Conservation (phyloP, 805 yeast species). For the Pichia rugopelliculosa region DNA sequence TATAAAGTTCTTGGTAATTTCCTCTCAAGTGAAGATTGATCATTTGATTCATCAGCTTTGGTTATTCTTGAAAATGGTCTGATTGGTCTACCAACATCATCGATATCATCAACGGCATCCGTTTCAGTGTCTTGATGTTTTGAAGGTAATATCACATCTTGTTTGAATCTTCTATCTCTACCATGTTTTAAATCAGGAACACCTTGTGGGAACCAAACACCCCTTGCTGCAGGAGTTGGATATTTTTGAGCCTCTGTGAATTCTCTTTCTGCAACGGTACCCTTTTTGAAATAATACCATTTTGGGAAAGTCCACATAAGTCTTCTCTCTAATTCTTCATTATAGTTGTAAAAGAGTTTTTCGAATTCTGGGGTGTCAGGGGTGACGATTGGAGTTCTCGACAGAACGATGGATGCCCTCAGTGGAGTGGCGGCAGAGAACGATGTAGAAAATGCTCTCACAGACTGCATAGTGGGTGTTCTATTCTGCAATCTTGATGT, state of each 20-base stretch:
- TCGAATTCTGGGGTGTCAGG: conserved; percentile 70
- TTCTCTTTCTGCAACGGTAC: conserved; percentile 80
- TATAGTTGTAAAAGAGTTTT: conserved; percentile 68
- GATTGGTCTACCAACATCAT: conserved; percentile 61
- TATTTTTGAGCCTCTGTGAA: conserved; percentile 68
- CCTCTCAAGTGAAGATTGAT: conserved; percentile 68
- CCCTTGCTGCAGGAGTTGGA: conserved; percentile 66
- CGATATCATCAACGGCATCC: conserved; percentile 29
- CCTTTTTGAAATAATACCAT: conserved; percentile 84
- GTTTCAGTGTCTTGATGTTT: conserved; percentile 23
- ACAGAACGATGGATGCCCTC: conserved; percentile 28
- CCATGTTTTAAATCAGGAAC: conserved; percentile 79
- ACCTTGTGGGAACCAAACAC: conserved; percentile 75
- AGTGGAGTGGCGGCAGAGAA: conserved; percentile 11
- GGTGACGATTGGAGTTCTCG: conserved; percentile 80
- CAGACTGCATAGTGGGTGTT: not conserved
- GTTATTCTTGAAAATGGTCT: conserved; percentile 66
- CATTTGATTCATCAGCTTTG: conserved; percentile 61
- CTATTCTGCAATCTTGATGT: no score
- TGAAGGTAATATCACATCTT: conserved; percentile 68
- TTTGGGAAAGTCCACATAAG: conserved; percentile 97
- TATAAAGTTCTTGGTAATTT: conserved; percentile 73
- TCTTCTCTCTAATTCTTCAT: conserved; percentile 77
- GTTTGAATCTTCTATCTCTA: conserved; percentile 82
- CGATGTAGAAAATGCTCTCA: conserved; percentile 4